Conservation (phyloP, 1,284 basidiomycete genomes). For the Leccinum fallax region DNA sequence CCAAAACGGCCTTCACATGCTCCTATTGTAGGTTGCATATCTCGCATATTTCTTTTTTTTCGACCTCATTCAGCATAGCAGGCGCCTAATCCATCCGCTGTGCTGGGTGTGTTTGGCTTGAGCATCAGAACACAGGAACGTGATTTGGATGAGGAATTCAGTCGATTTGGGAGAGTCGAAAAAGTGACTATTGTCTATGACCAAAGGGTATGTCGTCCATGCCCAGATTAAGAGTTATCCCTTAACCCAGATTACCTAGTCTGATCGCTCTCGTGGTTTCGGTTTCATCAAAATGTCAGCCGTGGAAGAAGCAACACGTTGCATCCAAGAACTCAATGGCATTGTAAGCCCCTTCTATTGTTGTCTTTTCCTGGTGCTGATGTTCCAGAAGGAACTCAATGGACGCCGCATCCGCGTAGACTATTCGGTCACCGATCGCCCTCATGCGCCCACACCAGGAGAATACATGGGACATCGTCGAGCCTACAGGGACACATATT, state of each 20-base stretch:
- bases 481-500: conserved; percentile 56
- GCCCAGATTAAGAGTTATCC: conserved; percentile 19
- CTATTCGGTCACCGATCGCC: conserved; percentile 91
- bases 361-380: conserved; percentile 15
- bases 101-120: conserved; percentile 95
- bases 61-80: conserved; percentile 49
- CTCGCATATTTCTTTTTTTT: background rate
- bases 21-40: conserved; percentile 62
- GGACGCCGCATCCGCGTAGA: conserved; percentile 96
- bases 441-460: conserved; percentile 95
- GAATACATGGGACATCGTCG: conserved; percentile 96
- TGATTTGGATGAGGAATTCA: conserved; percentile 94
- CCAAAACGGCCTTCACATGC: conserved; percentile 67
- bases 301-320: conserved; percentile 84
- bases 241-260: conserved; percentile 49
- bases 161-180: conserved; percentile 85
- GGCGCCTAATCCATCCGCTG: conserved; percentile 84
- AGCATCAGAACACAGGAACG: conserved; percentile 94
- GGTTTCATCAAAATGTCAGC: conserved; percentile 95
- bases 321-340: conserved; percentile 92
- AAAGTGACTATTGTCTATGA: conserved; percentile 99
- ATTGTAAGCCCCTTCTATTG: conserved; percentile 58
- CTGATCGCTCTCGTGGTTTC: conserved; percentile 95
- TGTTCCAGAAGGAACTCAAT: conserved; percentile 74
- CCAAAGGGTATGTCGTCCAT: conserved; percentile 77